These are phyloP conservation scores for Colletotrichum sublineola DNA, from an alignment of 2,329 filamentous ascomycete genomes.

Conservation along the genomic window DNA sequence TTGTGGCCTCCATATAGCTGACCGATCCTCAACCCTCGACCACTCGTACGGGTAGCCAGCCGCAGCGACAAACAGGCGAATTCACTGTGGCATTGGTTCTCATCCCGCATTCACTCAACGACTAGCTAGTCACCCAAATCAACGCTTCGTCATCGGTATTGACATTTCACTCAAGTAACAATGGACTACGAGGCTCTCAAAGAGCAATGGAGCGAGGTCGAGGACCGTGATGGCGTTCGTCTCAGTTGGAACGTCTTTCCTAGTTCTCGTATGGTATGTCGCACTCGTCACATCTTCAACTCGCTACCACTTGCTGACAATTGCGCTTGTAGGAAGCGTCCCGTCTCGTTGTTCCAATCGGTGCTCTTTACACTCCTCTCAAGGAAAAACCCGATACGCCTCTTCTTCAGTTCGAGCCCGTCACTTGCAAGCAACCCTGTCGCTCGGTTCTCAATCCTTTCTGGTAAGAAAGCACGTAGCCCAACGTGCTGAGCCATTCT, in stretches of 20 bases:
- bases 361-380: constrained; percentile 92
- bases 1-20: background rate
- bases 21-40: background rate
- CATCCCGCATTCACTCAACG: background rate
- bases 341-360: constrained; percentile 93
- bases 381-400: constrained; percentile 95
- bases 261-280: constrained; percentile 91
- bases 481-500: background rate
- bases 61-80: background rate
- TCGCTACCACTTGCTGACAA: constrained; percentile 41
- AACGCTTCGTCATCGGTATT: background rate
- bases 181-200: constrained; percentile 97
- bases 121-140: too few relatives aligned
- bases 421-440: constrained; percentile 96
- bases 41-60: background rate
- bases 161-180: constrained; percentile 5
- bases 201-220: constrained; percentile 95
- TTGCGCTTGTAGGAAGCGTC: constrained; percentile 80
- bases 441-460: constrained; percentile 96
- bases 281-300: constrained; percentile 14
- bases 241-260: constrained; percentile 99
- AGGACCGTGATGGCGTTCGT: constrained; percentile 95
- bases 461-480: constrained; percentile 73
- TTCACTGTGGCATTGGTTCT: background rate
- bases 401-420: constrained; percentile 93